These are phyloP conservation scores for Pilobolus umbonatus DNA, from an alignment of 192 early-diverging fungal species.

Conservation along the genomic window DNA sequence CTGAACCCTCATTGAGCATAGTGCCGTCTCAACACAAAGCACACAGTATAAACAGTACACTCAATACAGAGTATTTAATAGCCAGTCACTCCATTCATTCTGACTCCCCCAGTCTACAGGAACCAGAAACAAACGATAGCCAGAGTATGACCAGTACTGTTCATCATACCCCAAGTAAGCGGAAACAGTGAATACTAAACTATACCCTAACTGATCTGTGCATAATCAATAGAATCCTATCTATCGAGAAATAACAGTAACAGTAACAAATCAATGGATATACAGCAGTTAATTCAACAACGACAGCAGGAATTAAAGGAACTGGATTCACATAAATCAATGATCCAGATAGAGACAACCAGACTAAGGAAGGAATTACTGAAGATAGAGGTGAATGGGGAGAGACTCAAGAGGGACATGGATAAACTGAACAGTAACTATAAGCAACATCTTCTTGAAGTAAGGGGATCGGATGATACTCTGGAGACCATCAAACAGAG, in stretches of 20 bases:
- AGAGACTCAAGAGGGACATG: constrained; percentile 8
- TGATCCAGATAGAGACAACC: background rate
- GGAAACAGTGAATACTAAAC: no score
- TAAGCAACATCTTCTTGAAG: constrained; percentile 16
- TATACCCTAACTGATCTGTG: no score
- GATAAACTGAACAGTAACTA: constrained; percentile 17
- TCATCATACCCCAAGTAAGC: no score
- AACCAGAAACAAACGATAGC: no score
- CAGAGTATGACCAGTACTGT: no score
- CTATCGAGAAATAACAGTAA: no score
- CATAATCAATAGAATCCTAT: no score
- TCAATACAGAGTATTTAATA: no score
- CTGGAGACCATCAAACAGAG: constrained; percentile 34
- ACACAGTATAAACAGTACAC: no score
- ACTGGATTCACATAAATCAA: constrained; percentile 4
- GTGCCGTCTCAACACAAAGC: constrained; percentile 2
- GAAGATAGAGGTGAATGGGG: background rate
- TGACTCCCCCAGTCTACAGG: no score
- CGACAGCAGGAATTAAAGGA: background rate
- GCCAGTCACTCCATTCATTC: no score
- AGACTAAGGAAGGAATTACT: constrained; percentile 6
- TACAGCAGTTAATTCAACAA: background rate
- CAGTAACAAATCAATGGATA: background rate
- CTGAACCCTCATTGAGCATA: constrained; percentile 6
- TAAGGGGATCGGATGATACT: constrained; percentile 44